Conservation (phyloP, 768 basidiomycete species). For the Russula vinacea region DNA sequence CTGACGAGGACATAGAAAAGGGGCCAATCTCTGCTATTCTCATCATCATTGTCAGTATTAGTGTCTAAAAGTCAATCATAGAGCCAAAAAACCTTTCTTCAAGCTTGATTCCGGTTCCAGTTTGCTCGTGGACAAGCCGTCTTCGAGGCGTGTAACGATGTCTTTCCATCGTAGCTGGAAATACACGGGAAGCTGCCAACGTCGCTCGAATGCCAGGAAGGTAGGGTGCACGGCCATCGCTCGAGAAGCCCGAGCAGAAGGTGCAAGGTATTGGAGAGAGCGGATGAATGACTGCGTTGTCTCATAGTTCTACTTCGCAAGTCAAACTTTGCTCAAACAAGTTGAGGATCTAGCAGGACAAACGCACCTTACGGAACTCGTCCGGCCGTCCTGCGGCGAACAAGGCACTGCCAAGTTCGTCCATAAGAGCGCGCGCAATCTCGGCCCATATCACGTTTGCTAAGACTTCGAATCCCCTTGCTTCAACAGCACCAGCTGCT, state of each 20-base stretch:
- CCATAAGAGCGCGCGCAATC: slow-evolving; percentile 72
- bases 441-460: slow-evolving; percentile 89
- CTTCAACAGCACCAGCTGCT: slow-evolving; percentile 16
- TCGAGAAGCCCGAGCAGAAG: slow-evolving; percentile 65
- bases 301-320: slow-evolving; percentile 64
- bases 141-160: slow-evolving; percentile 75
- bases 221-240: slow-evolving; percentile 70
- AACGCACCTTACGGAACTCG: slow-evolving; percentile 78
- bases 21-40: slow-evolving; percentile 33
- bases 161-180: slow-evolving; percentile 98
- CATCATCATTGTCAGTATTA: not conserved
- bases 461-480: slow-evolving; percentile 73
- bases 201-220: slow-evolving; percentile 68
- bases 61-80: not conserved
- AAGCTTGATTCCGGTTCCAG: slow-evolving; percentile 41
- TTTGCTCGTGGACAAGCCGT: slow-evolving; percentile 46
- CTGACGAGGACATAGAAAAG: slow-evolving; percentile 62
- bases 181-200: slow-evolving; percentile 97
- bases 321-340: not conserved
- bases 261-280: slow-evolving; percentile 78
- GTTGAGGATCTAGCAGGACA: not conserved
- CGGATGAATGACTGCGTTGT: slow-evolving; percentile 79
- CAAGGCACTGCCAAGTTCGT: slow-evolving; percentile 75
- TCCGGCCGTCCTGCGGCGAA: slow-evolving; percentile 92
- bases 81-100: slow-evolving; percentile 39